Evolutionary conservation across 1,284 basidiomycete genomes (phyloP).

Genomic region (Malassezia pachydermatis): DNA sequence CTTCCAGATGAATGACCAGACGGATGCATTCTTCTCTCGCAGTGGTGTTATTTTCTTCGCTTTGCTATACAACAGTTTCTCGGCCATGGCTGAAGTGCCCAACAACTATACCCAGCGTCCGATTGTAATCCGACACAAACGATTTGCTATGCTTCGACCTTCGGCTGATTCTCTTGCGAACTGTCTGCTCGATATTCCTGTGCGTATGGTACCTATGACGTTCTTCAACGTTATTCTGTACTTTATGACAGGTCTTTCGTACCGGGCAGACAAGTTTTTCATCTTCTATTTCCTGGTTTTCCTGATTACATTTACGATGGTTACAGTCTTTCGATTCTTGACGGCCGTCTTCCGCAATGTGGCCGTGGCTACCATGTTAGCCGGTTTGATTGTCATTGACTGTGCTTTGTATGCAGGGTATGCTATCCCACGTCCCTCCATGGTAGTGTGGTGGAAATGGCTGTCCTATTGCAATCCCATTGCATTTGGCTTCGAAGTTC

Average conservation of each 20-base stretch:
- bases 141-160: conserved; percentile 35
- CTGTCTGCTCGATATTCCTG: conserved; percentile 34
- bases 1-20: conserved; percentile 57
- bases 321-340: conserved; percentile 34
- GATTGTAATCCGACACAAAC: conserved; percentile 32
- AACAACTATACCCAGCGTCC: conserved; percentile 28
- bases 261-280: conserved; percentile 32
- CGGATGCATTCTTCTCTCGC: conserved; percentile 64
- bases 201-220: conserved; percentile 22
- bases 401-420: conserved; percentile 34
- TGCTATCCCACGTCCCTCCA: conserved; percentile 33
- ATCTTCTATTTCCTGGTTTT: conserved; percentile 24
- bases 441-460: conserved; percentile 42
- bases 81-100: conserved; percentile 48
- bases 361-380: conserved; percentile 28
- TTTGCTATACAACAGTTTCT: conserved; percentile 51
- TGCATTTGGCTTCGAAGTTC: conserved; percentile 32
- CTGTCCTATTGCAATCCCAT: conserved; percentile 40
- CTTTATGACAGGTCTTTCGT: conserved; percentile 31
- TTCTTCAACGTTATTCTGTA: conserved; percentile 34
- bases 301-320: conserved; percentile 30
- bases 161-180: conserved; percentile 29
- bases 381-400: conserved; percentile 31
- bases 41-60: conserved; percentile 23
- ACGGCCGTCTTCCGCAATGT: conserved; percentile 23